Percentiles rank a stretch among this genome's conserved stretches.
Conservation (phyloP, 176 grass and related monocot genomes). For the Cenchrus purpureus region DNA sequence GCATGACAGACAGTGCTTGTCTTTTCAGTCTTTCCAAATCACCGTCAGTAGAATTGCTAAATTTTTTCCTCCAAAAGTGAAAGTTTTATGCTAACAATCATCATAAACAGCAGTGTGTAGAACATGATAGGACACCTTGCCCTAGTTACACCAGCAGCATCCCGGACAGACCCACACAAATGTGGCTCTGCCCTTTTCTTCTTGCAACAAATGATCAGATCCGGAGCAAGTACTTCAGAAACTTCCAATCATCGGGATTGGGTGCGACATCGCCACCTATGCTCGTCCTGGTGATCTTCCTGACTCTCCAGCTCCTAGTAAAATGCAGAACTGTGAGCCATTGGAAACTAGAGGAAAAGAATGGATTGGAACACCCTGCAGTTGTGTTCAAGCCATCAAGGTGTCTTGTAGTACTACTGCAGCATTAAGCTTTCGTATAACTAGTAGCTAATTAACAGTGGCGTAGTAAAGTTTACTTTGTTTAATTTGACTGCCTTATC, state of each 20-base stretch:
- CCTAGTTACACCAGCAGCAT: constrained; percentile 30
- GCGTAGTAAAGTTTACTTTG: not conserved
- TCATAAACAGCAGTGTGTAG: constrained; percentile 54
- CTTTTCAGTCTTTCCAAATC: constrained; percentile 26
- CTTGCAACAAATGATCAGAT: constrained; percentile 41
- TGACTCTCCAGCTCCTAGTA: constrained; percentile 54
- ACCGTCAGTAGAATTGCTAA: constrained; percentile 24
- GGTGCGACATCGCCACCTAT: not conserved
- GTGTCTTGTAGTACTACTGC: not conserved
- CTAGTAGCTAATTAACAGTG: constrained; percentile 17
- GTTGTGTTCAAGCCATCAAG: constrained; percentile 6
- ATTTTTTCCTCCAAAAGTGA: constrained; percentile 44
- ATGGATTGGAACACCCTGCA: not conserved
- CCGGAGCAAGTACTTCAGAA: constrained; percentile 28
- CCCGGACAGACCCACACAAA: constrained; percentile 30
- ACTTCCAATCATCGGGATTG: constrained; percentile 7
- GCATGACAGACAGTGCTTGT: constrained; percentile 4
- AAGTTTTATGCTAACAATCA: constrained; percentile 37
- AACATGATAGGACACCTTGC: constrained; percentile 35
- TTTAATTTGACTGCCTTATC: not conserved
- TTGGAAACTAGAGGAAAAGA: not conserved
- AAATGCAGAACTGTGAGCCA: constrained; percentile 28
- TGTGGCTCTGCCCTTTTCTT: constrained; percentile 1
- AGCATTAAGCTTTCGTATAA: constrained; percentile 11
- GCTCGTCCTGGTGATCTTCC: constrained; percentile 51